Percentiles rank a stretch among this genome's conserved stretches.
These are phyloP conservation scores for Acer campestre DNA, from an alignment of 345 rosid species.

Conservation along the genomic window DNA sequence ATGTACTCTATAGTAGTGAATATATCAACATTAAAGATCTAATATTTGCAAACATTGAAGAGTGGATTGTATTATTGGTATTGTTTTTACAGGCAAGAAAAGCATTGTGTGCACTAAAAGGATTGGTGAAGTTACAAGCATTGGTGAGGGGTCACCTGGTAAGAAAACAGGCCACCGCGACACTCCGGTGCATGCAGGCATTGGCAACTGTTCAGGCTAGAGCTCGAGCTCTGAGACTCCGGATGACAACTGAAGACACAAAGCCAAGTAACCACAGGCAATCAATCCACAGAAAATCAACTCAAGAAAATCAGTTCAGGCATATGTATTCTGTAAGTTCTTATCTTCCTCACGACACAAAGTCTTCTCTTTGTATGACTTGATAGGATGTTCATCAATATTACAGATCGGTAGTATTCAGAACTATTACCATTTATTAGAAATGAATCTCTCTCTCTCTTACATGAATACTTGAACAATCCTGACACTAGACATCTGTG, in stretches of 20 bases:
- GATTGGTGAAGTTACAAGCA: constrained; percentile 90
- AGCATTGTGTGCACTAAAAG: constrained; percentile 83
- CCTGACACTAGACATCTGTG: neutral
- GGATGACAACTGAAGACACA: constrained; percentile 44
- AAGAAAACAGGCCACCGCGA: constrained; percentile 85
- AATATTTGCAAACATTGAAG: neutral
- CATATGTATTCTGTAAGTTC: constrained; percentile 44
- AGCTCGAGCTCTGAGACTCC: constrained; percentile 70
- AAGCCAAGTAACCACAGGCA: constrained; percentile 45
- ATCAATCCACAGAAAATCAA: constrained; percentile 54
- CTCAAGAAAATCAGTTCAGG: constrained; percentile 41
- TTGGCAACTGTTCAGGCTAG: constrained; percentile 78
- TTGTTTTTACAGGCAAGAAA: constrained; percentile 68
- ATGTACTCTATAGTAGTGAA: neutral
- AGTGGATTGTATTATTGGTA: constrained; percentile 4
- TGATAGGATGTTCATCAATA: no score
- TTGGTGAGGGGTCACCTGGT: constrained; percentile 87
- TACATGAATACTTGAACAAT: no score
- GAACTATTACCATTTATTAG: no score
- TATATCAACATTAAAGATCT: neutral
- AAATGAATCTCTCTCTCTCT: no score
- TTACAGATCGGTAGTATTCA: no score
- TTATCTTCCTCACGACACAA: neutral
- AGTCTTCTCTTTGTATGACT: no score
- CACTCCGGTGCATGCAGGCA: constrained; percentile 89